These are phyloP conservation scores for Pestalotiopsis sp. DNA, from an alignment of 2,329 filamentous ascomycete genomes.

Conservation along the genomic window DNA sequence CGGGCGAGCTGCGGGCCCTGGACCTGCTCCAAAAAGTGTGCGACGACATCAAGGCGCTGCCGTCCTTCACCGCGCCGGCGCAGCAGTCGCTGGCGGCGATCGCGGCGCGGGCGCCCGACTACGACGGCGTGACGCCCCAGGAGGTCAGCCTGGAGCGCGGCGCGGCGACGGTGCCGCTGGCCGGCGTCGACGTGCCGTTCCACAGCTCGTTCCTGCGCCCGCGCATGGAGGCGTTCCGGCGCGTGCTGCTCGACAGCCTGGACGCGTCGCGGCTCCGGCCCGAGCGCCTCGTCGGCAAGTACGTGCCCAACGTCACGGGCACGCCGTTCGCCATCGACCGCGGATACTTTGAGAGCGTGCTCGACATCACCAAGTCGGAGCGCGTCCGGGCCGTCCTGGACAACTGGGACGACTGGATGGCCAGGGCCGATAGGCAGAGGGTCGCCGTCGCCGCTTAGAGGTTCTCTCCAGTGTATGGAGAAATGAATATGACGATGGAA, in stretches of 20 bases:
- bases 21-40: constrained; percentile 57
- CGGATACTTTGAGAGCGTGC: constrained; percentile 28
- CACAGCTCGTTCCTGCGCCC: constrained; percentile 29
- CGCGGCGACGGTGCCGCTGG: constrained; percentile 31
- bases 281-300: constrained; percentile 31
- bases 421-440: constrained; percentile 14
- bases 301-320: constrained; percentile 37
- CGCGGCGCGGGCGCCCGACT: constrained; percentile 12
- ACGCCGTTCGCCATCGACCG: constrained; percentile 31
- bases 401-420: constrained; percentile 33
- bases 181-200: constrained; percentile 36
- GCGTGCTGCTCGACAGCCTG: constrained; percentile 28
- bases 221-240: constrained; percentile 31
- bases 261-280: constrained; percentile 25
- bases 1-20: constrained; percentile 35
- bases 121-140: constrained; percentile 13
- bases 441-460: not conserved
- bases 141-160: constrained; percentile 24
- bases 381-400: constrained; percentile 24
- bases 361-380: constrained; percentile 22
- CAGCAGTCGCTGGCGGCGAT: constrained; percentile 35
- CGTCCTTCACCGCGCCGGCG: not conserved
- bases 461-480: not conserved
- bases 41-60: constrained; percentile 62
- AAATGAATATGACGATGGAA: too few species aligned